Percentiles rank a stretch among this genome's conserved stretches.
phyloP scores from a whole-genome alignment of 331 rosid species.

The Acacia concinna region DNA sequence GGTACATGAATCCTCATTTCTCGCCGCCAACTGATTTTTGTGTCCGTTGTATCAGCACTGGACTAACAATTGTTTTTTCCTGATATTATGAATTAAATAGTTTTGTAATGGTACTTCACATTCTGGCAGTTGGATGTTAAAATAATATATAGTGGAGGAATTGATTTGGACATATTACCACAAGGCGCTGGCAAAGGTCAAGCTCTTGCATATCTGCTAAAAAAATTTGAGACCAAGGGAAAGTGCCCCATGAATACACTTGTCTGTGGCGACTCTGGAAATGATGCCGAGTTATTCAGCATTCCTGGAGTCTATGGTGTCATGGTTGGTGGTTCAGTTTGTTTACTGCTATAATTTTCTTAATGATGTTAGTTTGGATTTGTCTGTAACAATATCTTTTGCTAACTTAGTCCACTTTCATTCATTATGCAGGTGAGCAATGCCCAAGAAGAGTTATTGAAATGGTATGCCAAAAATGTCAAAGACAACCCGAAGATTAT shows the following conservation, averaged over 20 bases:
- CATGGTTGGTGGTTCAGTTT: conserved; percentile 70
- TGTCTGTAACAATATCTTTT: conserved; percentile 16
- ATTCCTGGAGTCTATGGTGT: conserved; percentile 89
- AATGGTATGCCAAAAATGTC: conserved; percentile 86
- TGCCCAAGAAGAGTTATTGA: conserved; percentile 94
- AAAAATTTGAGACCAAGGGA: conserved; percentile 73
- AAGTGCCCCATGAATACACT: conserved; percentile 75
- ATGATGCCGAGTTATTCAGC: conserved; percentile 95
- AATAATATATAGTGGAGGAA: conserved; percentile 95
- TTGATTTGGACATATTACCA: conserved; percentile 88
- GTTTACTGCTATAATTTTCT: conserved; percentile 2
- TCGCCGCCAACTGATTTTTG: conserved; percentile 3
- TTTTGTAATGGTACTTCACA: conserved; percentile 20
- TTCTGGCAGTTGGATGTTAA: conserved; percentile 90
- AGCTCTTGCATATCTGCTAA: conserved; percentile 92
- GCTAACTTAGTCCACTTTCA: conserved; percentile 16
- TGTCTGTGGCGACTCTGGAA: conserved; percentile 98
- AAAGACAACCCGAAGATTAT: conserved; percentile 76
- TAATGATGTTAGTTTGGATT: neutral
- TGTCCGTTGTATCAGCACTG: neutral
- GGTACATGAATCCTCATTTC: conserved; percentile 11
- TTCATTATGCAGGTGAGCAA: conserved; percentile 79
- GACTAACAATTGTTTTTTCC: conserved; percentile 16
- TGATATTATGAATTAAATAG: neutral
- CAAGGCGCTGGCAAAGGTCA: conserved; percentile 99